Evolutionary conservation across 208 protist genomes (phyloP), one percentile per base, ranked within the genome.

Genomic region (Kentomonas sorsogonicus): DNA sequence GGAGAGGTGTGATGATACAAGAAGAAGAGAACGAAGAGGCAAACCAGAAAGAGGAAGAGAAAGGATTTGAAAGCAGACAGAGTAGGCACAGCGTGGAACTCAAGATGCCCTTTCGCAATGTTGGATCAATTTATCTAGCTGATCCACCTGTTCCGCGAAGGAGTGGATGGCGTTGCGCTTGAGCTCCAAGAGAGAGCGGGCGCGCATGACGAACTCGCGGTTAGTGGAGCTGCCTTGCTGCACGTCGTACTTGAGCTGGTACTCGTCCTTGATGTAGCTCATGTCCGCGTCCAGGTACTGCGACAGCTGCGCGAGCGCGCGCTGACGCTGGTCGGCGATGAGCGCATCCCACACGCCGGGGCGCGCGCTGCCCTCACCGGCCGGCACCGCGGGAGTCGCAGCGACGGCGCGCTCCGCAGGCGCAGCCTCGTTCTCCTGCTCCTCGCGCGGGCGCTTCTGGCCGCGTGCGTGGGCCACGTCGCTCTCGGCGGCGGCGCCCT

Each of bases 221-320:
- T 58, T 55, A 31, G 56, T 69, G 0, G 66, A 56, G 20, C 51
- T 62, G 22, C 57, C 53, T 60, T 74, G 61, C 64, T 87, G 70
- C 36, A 69, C 69, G 26, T 85, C 70, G 61, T 72, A 80, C 64
- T 83, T 84, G 26, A 80, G 57, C 53, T 77, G 64, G 39, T 80
- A 78, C 64, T 84, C 77, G 18, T 80, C 65, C 58, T 75, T 80
- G 57, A 82, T 80, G 64, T 50, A 73, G 34, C 66, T 56, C 78
- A 82, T 82, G 39, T 86, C 73, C 10, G 67, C 53, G 36, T 70
- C 67, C 2, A 86, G 54, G 62, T 81, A 80, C 34, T 46, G 51
- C 44, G 54, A 53, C 68, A 79, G 82, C 27, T 57, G 59, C 23
- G 72, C 71, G 33, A 85, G 66, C 9, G 63, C 60, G 48, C 56